phyloP scores from a whole-genome alignment of 2,329 filamentous ascomycete genomes.

The Colletotrichum limetticola region DNA sequence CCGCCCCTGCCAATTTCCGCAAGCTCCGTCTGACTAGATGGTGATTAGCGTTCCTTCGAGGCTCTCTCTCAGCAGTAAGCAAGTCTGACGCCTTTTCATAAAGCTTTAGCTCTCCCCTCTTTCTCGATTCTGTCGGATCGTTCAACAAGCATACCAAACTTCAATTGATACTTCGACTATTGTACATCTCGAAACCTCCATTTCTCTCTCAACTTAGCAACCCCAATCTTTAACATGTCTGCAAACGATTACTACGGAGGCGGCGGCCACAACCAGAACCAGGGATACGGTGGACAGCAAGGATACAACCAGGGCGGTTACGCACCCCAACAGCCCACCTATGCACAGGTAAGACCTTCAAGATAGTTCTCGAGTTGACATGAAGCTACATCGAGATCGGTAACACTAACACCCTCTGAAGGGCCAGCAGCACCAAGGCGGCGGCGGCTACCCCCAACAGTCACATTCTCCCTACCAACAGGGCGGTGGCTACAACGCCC shows the following conservation, averaged over 20 bases:
- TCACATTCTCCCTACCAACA: constrained; percentile 38
- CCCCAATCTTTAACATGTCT: constrained; percentile 44
- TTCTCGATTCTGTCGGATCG: neutral
- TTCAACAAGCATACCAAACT: neutral
- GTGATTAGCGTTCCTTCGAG: neutral
- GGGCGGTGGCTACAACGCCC: constrained; percentile 35
- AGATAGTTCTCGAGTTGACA: neutral
- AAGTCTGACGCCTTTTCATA: neutral
- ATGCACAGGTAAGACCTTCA: constrained; percentile 40
- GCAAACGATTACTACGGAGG: constrained; percentile 51
- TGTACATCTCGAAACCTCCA: neutral
- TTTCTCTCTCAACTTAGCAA: neutral
- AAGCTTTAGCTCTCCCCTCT: constrained; percentile 9
- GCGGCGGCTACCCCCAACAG: constrained; percentile 34
- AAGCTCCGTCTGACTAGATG: constrained; percentile 14
- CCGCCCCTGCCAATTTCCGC: constrained; percentile 29
- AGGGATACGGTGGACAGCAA: constrained; percentile 37
- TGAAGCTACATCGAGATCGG: neutral
- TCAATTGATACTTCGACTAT: neutral
- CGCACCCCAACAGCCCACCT: constrained; percentile 38
- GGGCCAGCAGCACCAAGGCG: constrained; percentile 28
- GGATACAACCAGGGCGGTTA: constrained; percentile 37
- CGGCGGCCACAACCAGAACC: constrained; percentile 35
- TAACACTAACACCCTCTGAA: constrained; percentile 10
- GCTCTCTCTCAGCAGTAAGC: neutral